Conservation (phyloP, 2,329 filamentous ascomycete species). For the Fusarium bactridioides region DNA sequence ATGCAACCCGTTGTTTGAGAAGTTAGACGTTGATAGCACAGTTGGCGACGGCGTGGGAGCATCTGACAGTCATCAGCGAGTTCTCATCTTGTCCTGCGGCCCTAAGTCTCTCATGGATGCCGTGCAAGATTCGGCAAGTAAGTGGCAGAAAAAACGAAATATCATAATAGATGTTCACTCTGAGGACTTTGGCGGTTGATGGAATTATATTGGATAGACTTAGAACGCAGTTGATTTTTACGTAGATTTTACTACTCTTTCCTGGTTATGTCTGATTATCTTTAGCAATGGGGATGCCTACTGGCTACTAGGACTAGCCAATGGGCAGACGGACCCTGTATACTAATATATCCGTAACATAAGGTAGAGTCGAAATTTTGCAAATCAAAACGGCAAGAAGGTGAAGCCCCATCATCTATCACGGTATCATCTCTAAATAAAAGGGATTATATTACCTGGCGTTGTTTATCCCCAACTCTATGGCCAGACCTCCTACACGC, state of each 20-base stretch:
- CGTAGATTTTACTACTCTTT: fast-evolving
- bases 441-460: no score
- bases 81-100: not conserved
- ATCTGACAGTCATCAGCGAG: not conserved
- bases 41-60: not conserved
- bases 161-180: not conserved
- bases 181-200: not conserved
- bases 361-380: no score
- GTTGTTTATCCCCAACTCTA: no score
- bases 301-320: no score
- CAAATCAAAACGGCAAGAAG: not conserved
- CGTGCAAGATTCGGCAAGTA: not conserved
- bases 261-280: not conserved
- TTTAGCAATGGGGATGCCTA: not conserved
- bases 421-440: not conserved
- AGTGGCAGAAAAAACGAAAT: not conserved
- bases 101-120: not conserved
- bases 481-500: no score
- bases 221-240: fast-evolving
- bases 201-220: fast-evolving
- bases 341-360: no score
- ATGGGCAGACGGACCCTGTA: no score
- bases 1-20: not conserved
- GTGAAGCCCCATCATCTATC: not conserved
- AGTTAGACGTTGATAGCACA: not conserved